Evolutionary conservation across 2,329 filamentous ascomycete species (phyloP).

Genomic region (Cordyceps sp.): DNA sequence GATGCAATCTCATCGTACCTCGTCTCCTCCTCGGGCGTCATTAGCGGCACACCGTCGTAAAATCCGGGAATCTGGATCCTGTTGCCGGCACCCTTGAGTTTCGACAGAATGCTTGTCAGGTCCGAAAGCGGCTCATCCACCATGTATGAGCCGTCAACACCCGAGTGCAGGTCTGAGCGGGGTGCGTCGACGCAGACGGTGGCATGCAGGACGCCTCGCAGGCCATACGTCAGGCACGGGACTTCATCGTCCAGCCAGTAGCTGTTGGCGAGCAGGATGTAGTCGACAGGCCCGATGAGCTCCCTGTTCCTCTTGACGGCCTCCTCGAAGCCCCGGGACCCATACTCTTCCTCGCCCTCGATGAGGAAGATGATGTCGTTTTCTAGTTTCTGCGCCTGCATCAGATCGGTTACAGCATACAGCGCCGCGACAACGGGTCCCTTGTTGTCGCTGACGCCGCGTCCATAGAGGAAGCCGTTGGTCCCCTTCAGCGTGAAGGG

Average conservation of each 20-base stretch:
- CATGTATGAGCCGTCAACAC: slow-evolving; percentile 86
- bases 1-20: slow-evolving; percentile 74
- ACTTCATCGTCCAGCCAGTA: slow-evolving; percentile 97
- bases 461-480: slow-evolving; percentile 85
- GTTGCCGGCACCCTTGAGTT: slow-evolving; percentile 66
- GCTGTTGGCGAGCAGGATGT: slow-evolving; percentile 89
- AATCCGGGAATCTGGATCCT: slow-evolving; percentile 74
- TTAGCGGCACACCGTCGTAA: slow-evolving; percentile 65
- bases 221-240: slow-evolving; percentile 85
- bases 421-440: slow-evolving; percentile 87
- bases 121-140: slow-evolving; percentile 88
- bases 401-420: slow-evolving; percentile 80
- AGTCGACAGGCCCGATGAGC: slow-evolving; percentile 80
- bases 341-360: slow-evolving; percentile 92
- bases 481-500: slow-evolving; percentile 81
- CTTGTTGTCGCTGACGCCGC: slow-evolving; percentile 96
- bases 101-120: slow-evolving; percentile 66
- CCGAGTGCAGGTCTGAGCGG: slow-evolving; percentile 81
- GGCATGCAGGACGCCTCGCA: slow-evolving; percentile 85
- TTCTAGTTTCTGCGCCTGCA: slow-evolving; percentile 65
- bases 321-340: slow-evolving; percentile 77
- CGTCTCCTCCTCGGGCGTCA: slow-evolving; percentile 59
- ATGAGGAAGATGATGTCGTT: slow-evolving; percentile 90
- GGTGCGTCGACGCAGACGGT: slow-evolving; percentile 76
- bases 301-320: slow-evolving; percentile 66